Conservation (phyloP, 208 protist genomes). For the Tritrichomonas musculus region DNA sequence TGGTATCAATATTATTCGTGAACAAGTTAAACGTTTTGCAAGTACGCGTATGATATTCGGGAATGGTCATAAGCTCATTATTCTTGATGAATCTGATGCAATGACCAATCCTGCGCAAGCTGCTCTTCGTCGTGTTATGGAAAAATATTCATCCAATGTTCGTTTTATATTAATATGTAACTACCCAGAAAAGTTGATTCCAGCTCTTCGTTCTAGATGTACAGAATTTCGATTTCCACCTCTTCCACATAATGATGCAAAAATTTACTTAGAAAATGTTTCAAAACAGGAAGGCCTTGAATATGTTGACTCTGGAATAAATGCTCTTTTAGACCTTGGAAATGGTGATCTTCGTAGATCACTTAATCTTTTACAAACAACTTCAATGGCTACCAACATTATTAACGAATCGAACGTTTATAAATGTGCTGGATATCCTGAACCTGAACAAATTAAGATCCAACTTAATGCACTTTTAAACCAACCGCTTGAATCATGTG, state of each 20-base stretch:
- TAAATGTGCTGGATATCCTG: constrained; percentile 65
- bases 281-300: constrained; percentile 65
- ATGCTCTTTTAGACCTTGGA: constrained; percentile 23
- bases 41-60: constrained; percentile 82
- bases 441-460: constrained; percentile 3
- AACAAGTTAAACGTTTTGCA: constrained; percentile 93
- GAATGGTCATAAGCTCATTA: constrained; percentile 83
- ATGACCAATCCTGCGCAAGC: constrained; percentile 92
- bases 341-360: constrained; percentile 63
- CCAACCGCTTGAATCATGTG: background rate
- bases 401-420: constrained; percentile 93
- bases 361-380: constrained; percentile 94
- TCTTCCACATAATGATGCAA: constrained; percentile 48
- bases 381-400: constrained; percentile 71
- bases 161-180: constrained; percentile 98
- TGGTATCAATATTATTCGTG: constrained; percentile 91
- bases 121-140: constrained; percentile 91
- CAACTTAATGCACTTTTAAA: background rate
- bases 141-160: constrained; percentile 89
- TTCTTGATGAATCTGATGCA: constrained; percentile 97
- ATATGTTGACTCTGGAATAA: background rate
- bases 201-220: constrained; percentile 79
- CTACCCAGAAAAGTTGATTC: constrained; percentile 76
- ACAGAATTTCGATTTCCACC: constrained; percentile 87
- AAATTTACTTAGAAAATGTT: background rate